Percentiles rank a stretch among this genome's conserved stretches.
phyloP scores from a whole-genome alignment of 805 yeast species.

The Wickerhamiella slavikovae region DNA sequence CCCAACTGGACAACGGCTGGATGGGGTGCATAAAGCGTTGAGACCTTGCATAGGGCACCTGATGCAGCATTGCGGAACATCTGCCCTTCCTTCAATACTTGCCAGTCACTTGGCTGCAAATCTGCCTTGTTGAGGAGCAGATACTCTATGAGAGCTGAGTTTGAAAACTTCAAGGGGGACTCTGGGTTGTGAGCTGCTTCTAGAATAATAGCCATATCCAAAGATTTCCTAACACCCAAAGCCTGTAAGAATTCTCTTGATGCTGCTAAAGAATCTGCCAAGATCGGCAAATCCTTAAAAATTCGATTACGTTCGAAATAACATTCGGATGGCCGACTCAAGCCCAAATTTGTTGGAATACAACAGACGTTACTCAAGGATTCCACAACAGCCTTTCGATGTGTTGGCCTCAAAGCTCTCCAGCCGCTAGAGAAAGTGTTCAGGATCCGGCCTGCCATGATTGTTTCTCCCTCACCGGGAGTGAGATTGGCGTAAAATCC shows the following conservation, averaged over 20 bases:
- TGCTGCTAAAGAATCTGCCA: slow-evolving; percentile 6
- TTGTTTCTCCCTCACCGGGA: too few species aligned
- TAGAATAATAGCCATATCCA: slow-evolving; percentile 20
- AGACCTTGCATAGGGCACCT: slow-evolving; percentile 1
- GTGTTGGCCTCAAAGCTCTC: slow-evolving; percentile 6
- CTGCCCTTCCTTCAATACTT: slow-evolving; percentile 11
- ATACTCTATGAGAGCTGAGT: slow-evolving; percentile 18
- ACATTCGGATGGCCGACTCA: slow-evolving; percentile 17
- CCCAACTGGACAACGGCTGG: slow-evolving; percentile 11
- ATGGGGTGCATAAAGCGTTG: slow-evolving; percentile 16
- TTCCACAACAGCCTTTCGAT: slow-evolving; percentile 4
- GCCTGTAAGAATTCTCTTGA: slow-evolving; percentile 12
- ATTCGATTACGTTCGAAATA: slow-evolving; percentile 16
- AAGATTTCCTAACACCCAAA: slow-evolving; percentile 20
- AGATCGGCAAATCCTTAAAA: slow-evolving; percentile 21
- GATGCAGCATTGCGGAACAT: slow-evolving; percentile 14
- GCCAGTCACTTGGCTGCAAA: slow-evolving; percentile 16
- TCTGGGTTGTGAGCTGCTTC: slow-evolving; percentile 14
- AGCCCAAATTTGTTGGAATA: slow-evolving; percentile 21
- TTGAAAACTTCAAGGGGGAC: slow-evolving; percentile 15
- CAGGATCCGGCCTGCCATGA: too few species aligned
- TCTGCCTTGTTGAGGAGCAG: slow-evolving; percentile 12
- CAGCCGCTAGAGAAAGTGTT: slow-evolving; percentile 12
- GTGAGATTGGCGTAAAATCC: too few species aligned
- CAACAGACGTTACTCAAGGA: slow-evolving; percentile 11